Evolutionary conservation across 441 rosid species (phyloP), one percentile per base, ranked within the genome.

Genomic region (Daphne laureola): DNA sequence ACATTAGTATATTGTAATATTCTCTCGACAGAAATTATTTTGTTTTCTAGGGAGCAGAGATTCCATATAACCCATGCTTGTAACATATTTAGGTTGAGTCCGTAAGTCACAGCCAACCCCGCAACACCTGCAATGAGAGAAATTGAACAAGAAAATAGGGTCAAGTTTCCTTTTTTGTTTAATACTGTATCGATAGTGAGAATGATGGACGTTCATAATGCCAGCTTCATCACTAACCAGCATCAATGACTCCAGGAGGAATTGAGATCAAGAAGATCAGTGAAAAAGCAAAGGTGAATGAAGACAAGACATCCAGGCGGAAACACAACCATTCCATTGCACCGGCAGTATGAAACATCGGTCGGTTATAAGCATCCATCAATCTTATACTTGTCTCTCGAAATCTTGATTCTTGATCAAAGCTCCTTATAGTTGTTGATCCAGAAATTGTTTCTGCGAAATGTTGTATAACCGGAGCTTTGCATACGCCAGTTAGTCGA

Each of bases 261-360:
- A 87, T 66, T 46, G 90, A 77, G 69, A 89, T 67, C 65, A 93
- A 64, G 68, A 89, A 81, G 57, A 78, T 57, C 56, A 93, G 78
- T 48, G 79, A 84, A 70, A 85, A 75, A 46, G 74, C 95, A 71
- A 93, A 93, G 4, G 83, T 78, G 35, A 84, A 18, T 4, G 79
- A 66, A 40, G 93, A 86, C 27, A 90, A 54, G 78, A 90, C 66
- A 67, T 84, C 80, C 54, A 86, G 67, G 49, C 93, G 95, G 59
- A 86, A 74, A 67, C 86, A 79, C 25, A 90, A 83, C 97, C 97
- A 90, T 71, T 86, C 90, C 82, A 69, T 82, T 38, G 93, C 97
- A 51, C 74, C 95, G 52, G 78, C 78, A 43, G 43, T 17, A 58
- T 86, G 69, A 66, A 86, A 90, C 58, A 59, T 67, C 8, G 88